These are phyloP conservation scores for Hyparrhenia diplandra DNA, from an alignment of 176 grass and related monocot genomes.

Conservation along the genomic window DNA sequence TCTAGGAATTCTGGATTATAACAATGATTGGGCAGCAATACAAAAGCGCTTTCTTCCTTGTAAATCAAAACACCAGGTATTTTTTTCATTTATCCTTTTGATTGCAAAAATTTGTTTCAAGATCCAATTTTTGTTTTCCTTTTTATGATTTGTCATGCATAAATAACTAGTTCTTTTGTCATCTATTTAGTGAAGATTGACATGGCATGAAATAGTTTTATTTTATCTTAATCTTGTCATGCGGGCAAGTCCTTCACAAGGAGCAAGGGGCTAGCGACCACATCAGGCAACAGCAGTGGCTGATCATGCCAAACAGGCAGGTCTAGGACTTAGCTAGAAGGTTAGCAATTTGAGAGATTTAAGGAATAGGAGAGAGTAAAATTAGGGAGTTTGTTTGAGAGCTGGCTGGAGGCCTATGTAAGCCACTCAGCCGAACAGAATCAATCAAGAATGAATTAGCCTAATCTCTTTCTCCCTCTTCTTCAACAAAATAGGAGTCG, in stretches of 20 bases:
- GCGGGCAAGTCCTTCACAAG: neutral
- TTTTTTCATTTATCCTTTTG: slow-evolving; percentile 18
- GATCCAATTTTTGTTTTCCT: neutral
- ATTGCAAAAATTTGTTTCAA: slow-evolving; percentile 10
- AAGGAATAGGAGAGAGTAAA: neutral
- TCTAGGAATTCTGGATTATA: slow-evolving; percentile 78
- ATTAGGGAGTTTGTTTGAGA: neutral
- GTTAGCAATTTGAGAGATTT: neutral
- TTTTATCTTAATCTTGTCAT: neutral
- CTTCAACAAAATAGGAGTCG: too few relatives aligned
- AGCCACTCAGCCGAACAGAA: neutral
- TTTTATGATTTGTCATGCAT: slow-evolving; percentile 10
- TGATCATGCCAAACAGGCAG: neutral
- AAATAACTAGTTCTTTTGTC: slow-evolving; percentile 16
- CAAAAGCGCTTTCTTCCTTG: slow-evolving; percentile 90
- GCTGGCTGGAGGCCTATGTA: neutral
- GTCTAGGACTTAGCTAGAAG: neutral
- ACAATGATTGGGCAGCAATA: slow-evolving; percentile 86
- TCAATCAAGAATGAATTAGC: neutral
- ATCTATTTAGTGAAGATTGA: slow-evolving; percentile 9
- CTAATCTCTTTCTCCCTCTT: neutral
- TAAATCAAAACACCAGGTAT: slow-evolving; percentile 88
- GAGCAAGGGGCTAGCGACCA: neutral
- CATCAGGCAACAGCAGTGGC: neutral
- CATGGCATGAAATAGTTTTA: neutral